These are phyloP conservation scores for Rhododendron mucronatum DNA, from an alignment of 148 eudicot genomes.

Conservation along the genomic window DNA sequence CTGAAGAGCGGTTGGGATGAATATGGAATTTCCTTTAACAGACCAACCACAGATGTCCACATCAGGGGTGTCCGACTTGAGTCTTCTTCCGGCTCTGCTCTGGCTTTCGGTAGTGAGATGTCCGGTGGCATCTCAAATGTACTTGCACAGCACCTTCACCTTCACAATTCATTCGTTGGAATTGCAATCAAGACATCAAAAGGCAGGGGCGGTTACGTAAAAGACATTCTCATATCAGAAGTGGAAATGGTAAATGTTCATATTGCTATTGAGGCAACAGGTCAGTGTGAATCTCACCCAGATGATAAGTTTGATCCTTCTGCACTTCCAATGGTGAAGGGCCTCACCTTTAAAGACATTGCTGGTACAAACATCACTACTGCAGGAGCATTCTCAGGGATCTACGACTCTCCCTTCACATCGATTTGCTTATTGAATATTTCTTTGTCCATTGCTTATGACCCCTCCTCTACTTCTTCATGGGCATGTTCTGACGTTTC, in stretches of 20 bases:
- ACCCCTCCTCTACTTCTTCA: constrained; percentile 18
- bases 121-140: constrained; percentile 65
- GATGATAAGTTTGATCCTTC: constrained; percentile 47
- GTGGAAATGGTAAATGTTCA: constrained; percentile 29
- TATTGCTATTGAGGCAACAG: constrained; percentile 38
- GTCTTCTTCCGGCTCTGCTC: constrained; percentile 46
- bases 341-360: constrained; percentile 38
- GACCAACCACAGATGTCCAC: constrained; percentile 42
- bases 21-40: constrained; percentile 47
- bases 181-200: constrained; percentile 46
- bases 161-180: constrained; percentile 40
- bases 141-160: constrained; percentile 30
- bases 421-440: constrained; percentile 42
- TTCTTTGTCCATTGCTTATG: constrained; percentile 21
- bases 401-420: constrained; percentile 49
- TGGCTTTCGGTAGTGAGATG: constrained; percentile 71
- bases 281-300: constrained; percentile 41
- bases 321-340: constrained; percentile 40
- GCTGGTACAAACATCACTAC: constrained; percentile 33
- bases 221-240: constrained; percentile 33
- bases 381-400: constrained; percentile 42
- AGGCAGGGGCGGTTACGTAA: constrained; percentile 56
- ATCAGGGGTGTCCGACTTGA: constrained; percentile 31
- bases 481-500: constrained; percentile 45
- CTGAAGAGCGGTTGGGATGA: constrained; percentile 79